Evolutionary conservation across 2,329 filamentous ascomycete species (phyloP).

Genomic region (Venturia oleaginea): DNA sequence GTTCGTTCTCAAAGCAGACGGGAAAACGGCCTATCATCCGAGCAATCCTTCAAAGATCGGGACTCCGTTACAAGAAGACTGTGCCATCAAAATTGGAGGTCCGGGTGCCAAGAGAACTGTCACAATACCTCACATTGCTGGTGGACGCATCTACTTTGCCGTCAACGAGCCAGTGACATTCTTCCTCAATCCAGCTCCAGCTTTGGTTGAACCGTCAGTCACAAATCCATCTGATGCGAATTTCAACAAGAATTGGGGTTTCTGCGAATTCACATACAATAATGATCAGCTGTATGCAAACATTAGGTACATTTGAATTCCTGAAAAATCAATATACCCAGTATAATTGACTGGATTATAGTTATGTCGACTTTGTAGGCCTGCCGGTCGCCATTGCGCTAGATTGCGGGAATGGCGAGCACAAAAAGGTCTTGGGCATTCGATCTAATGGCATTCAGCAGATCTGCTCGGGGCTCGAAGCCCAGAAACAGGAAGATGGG

Average conservation of each 20-base stretch:
- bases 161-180: slow-evolving; percentile 54
- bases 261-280: slow-evolving; percentile 41
- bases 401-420: slow-evolving; percentile 29
- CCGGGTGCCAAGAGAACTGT: slow-evolving; percentile 51
- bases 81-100: slow-evolving; percentile 54
- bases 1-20: slow-evolving; percentile 57
- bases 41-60: slow-evolving; percentile 45
- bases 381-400: slow-evolving; percentile 38
- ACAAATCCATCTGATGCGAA: slow-evolving; percentile 50
- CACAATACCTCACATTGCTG: slow-evolving; percentile 60
- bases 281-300: slow-evolving; percentile 41
- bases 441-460: slow-evolving; percentile 45
- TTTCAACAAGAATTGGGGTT: slow-evolving; percentile 35
- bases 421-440: slow-evolving; percentile 47
- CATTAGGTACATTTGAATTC: slow-evolving; percentile 44
- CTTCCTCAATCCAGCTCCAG: slow-evolving; percentile 60
- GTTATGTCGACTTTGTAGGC: slow-evolving; percentile 60
- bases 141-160: slow-evolving; percentile 64
- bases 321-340: slow-evolving; percentile 3
- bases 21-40: slow-evolving; percentile 56
- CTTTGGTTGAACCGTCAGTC: slow-evolving; percentile 64
- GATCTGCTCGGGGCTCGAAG: slow-evolving; percentile 15
- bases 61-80: slow-evolving; percentile 46
- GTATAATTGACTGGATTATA: neutral
- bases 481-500: slow-evolving; percentile 38